Evolutionary conservation across 768 basidiomycete species (phyloP).

Genomic region (Kwoniella sp.): DNA sequence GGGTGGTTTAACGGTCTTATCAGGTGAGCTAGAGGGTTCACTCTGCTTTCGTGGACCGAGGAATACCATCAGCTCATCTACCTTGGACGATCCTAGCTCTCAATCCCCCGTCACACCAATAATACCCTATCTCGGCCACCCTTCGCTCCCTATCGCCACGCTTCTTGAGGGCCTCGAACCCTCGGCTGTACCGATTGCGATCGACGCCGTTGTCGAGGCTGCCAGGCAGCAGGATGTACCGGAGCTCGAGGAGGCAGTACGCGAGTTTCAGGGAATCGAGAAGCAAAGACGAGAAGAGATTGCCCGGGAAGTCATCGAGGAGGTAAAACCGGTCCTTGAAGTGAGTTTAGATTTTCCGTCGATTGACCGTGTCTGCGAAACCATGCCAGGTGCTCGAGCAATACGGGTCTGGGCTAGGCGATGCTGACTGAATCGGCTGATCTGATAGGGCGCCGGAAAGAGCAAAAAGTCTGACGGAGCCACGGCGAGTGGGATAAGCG

Average conservation of each 20-base stretch:
- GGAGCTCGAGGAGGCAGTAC: slow-evolving; percentile 26
- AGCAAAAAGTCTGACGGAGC: slow-evolving; percentile 16
- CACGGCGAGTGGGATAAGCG: not conserved
- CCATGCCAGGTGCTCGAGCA: too few species aligned
- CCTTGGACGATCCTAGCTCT: slow-evolving; percentile 26
- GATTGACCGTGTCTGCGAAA: not conserved
- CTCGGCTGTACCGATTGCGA: slow-evolving; percentile 37
- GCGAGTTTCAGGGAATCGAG: slow-evolving; percentile 33
- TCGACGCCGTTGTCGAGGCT: slow-evolving; percentile 28
- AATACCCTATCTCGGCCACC: slow-evolving; percentile 34
- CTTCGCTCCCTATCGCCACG: slow-evolving; percentile 22
- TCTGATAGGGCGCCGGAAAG: slow-evolving; percentile 14
- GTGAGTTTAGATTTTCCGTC: slow-evolving; percentile 15
- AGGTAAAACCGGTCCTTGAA: slow-evolving; percentile 46
- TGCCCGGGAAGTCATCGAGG: slow-evolving; percentile 31
- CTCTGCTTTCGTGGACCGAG: not conserved
- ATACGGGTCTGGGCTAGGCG: too few species aligned
- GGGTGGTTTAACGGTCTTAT: slow-evolving; percentile 50
- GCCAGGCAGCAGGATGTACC: slow-evolving; percentile 29
- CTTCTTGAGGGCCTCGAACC: slow-evolving; percentile 34
- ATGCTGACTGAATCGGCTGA: not conserved
- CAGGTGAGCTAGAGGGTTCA: slow-evolving; percentile 29
- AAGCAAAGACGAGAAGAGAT: slow-evolving; percentile 32
- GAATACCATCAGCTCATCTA: not conserved
- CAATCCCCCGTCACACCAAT: slow-evolving; percentile 33